Evolutionary conservation across 2,329 filamentous ascomycete species (phyloP), one percentile per base, ranked within the genome.

Genomic region (Myriosclerotinia curreyana): DNA sequence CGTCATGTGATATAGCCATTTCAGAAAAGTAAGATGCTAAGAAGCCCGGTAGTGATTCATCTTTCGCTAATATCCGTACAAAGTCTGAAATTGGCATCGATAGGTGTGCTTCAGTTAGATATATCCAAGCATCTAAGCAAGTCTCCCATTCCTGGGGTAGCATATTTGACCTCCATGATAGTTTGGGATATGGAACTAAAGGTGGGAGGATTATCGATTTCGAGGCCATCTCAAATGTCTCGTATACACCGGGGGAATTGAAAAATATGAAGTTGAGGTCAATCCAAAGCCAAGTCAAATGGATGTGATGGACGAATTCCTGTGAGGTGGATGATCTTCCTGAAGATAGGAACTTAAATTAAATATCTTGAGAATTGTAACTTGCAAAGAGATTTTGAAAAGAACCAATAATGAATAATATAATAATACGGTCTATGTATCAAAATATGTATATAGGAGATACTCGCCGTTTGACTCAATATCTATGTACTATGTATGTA

Each of bases 141-240:
- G 84, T 81, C 68, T 88, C 82, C 92, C 92, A 96, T 76, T 96
- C 91, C 59, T 82, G 77, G 4, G 86, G 77, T 48, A 82, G 80
- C 66, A 96, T 83, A 69, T 83, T 83, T 69, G 83, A 82, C 72
- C 86, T 86, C 79, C 92, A 86, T 63, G 80, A 79, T 42, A 83
- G 78, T 66, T 87, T 83, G 22, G 93, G 94, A 71, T 95, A 92
- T 25, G 89, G 84, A 64, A 89, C 92, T 76, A 97, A 82, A 42
- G 87, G 82, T 50, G 92, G 92, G 56, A 93, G 78, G 62, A 78
- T 73, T 44, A 64, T 28, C 36, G 42, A 46, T 36, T 50, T 53
- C 36, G 64, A 63, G 36, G 64, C 38, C 64, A 62, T 67, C 58
- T 53, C 28, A n/a, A n/a, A n/a, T n/a, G n/a, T n/a, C n/a, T n/a